phyloP scores from a whole-genome alignment of 2,329 filamentous ascomycete species.

The Colletotrichum gloeosporioides region DNA sequence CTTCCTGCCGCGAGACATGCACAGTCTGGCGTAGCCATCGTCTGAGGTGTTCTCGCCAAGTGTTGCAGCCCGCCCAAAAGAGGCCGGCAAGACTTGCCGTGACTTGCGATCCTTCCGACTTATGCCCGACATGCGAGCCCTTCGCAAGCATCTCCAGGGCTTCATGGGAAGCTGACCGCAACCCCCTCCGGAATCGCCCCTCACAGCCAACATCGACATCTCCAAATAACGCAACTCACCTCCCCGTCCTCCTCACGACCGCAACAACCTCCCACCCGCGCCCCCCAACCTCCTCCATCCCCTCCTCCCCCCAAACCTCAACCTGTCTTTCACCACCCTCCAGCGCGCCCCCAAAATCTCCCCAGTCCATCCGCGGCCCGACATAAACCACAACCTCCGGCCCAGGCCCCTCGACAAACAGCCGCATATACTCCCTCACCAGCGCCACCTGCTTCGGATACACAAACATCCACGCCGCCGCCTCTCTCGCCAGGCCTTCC shows the following conservation, averaged over 20 bases:
- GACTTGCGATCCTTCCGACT: neutral
- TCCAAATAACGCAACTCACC: neutral
- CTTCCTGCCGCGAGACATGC: neutral
- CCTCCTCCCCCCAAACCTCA: constrained; percentile 3
- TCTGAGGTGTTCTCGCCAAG: neutral
- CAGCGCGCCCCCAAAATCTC: neutral
- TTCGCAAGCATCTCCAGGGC: neutral
- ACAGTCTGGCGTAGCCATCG: neutral
- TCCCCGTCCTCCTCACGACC: neutral
- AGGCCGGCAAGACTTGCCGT: neutral
- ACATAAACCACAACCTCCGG: neutral
- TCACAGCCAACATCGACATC: too few species aligned
- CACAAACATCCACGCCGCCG: constrained; percentile 33
- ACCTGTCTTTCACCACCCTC: neutral
- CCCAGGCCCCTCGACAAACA: neutral
- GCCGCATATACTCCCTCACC: constrained; percentile 29
- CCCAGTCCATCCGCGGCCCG: constrained; percentile 14
- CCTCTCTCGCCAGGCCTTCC: constrained; percentile 27
- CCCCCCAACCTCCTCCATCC: constrained; percentile 8
- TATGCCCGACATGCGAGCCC: neutral
- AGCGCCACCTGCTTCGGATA: constrained; percentile 37
- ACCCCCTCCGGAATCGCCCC: too few species aligned
- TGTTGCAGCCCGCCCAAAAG: neutral
- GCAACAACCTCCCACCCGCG: constrained; percentile 9
- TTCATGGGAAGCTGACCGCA: too few species aligned